phyloP scores from a whole-genome alignment of 768 basidiomycete genomes.

The Leccinum subtestaceum region DNA sequence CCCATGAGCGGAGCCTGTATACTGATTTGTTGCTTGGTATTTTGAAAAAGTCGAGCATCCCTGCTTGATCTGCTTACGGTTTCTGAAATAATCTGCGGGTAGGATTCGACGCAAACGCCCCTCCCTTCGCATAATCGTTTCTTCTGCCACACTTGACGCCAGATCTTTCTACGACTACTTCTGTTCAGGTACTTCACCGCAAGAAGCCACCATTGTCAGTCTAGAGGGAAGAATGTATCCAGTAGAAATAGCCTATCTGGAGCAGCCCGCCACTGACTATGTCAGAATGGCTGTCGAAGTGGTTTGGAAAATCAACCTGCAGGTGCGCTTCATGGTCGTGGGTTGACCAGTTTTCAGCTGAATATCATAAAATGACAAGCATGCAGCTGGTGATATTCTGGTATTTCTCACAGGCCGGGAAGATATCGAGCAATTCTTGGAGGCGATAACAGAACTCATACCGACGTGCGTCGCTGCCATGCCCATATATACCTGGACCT shows the following conservation, averaged over 20 bases:
- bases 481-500: background rate
- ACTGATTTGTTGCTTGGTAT: constrained; percentile 91
- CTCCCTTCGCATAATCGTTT: constrained; percentile 85
- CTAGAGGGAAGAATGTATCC: constrained; percentile 95
- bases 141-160: constrained; percentile 96
- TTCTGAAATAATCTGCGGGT: constrained; percentile 6
- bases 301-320: constrained; percentile 75
- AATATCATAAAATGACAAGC: constrained; percentile 39
- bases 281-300: constrained; percentile 78
- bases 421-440: constrained; percentile 88
- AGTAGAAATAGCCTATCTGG: constrained; percentile 87
- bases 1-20: constrained; percentile 94
- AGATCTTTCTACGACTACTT: constrained; percentile 88
- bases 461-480: constrained; percentile 49
- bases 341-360: background rate
- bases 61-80: background rate
- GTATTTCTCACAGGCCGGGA: constrained; percentile 95
- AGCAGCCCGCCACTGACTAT: constrained; percentile 77
- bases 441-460: constrained; percentile 74
- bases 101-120: constrained; percentile 93
- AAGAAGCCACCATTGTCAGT: constrained; percentile 81
- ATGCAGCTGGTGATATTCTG: constrained; percentile 83
- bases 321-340: constrained; percentile 45
- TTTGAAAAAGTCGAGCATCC: constrained; percentile 74
- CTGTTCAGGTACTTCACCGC: constrained; percentile 53